phyloP scores from a whole-genome alignment of 202 grass and related monocot genomes.

The Musa balbisiana region DNA sequence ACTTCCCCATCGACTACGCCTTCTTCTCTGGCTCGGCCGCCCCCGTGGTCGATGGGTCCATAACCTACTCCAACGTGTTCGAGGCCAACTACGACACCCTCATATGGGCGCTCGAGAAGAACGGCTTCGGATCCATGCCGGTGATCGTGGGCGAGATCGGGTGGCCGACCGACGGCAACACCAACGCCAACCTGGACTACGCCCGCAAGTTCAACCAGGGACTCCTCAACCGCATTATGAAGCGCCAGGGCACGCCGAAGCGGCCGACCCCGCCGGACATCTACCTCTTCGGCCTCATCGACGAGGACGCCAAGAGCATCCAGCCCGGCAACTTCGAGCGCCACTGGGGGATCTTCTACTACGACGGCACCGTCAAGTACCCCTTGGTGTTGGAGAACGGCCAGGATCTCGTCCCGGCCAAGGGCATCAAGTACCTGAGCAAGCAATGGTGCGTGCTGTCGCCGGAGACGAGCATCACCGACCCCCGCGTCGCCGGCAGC shows the following conservation, averaged over 20 bases:
- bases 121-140: slow-evolving; percentile 56
- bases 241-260: slow-evolving; percentile 64
- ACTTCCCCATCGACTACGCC: slow-evolving; percentile 85
- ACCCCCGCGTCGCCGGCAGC: slow-evolving; percentile 31
- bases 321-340: slow-evolving; percentile 90
- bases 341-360: slow-evolving; percentile 97
- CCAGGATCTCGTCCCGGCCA: slow-evolving; percentile 36
- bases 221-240: slow-evolving; percentile 52
- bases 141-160: slow-evolving; percentile 93
- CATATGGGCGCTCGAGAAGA: slow-evolving; percentile 69
- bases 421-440: slow-evolving; percentile 63
- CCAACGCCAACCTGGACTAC: slow-evolving; percentile 39
- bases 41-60: slow-evolving; percentile 56
- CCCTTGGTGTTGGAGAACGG: slow-evolving; percentile 34
- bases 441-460: slow-evolving; percentile 74
- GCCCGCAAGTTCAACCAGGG: slow-evolving; percentile 83
- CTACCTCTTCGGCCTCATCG: slow-evolving; percentile 79
- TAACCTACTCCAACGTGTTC: slow-evolving; percentile 86
- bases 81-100: slow-evolving; percentile 98
- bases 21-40: slow-evolving; percentile 52
- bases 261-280: slow-evolving; percentile 59
- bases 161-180: slow-evolving; percentile 90
- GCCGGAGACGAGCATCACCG: slow-evolving; percentile 27
- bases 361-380: slow-evolving; percentile 80
- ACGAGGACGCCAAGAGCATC: slow-evolving; percentile 87